Conservation (phyloP, 257 asterid species). For the Rauvolfia tetraphylla region DNA sequence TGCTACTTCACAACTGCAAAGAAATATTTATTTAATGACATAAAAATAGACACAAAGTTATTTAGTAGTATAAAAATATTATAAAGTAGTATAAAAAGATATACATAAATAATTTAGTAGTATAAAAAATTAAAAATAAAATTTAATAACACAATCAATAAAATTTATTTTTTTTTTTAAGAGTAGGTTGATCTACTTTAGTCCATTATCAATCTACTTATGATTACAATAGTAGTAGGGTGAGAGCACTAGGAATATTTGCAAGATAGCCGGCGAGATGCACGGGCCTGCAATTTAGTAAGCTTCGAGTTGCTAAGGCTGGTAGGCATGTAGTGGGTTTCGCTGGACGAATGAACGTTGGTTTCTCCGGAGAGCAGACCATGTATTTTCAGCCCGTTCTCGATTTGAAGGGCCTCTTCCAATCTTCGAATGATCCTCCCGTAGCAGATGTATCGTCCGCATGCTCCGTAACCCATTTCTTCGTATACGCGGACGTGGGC, state of each 20-base stretch:
- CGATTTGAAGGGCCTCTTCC: constrained; percentile 27
- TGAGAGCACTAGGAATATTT: not conserved
- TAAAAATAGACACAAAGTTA: too few species aligned
- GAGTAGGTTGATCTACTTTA: too few species aligned
- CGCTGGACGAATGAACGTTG: not conserved
- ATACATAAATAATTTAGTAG: too few species aligned
- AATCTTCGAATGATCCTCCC: constrained; percentile 20
- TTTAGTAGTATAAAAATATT: too few species aligned
- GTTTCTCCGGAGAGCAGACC: constrained; percentile 21
- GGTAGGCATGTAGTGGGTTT: constrained; percentile 1
- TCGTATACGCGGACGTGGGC: constrained; percentile 24
- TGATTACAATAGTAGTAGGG: too few species aligned
- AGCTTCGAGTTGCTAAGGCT: constrained; percentile 18
- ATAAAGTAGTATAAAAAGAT: too few species aligned
- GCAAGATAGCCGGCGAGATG: constrained; percentile 20
- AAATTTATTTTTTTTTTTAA: too few species aligned
- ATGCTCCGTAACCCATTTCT: constrained; percentile 33
- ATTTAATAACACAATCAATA: too few species aligned
- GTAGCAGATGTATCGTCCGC: constrained; percentile 30
- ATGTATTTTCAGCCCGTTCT: constrained; percentile 21
- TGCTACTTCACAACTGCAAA: too few species aligned
- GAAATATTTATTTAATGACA: too few species aligned
- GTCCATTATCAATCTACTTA: too few species aligned
- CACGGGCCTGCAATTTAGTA: constrained; percentile 17
- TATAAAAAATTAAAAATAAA: too few species aligned